A percentile compares a stretch with the other conserved stretches of the same genome.
phyloP scores from a whole-genome alignment of 805 yeast genomes.

The Ogataea dorogensis region DNA sequence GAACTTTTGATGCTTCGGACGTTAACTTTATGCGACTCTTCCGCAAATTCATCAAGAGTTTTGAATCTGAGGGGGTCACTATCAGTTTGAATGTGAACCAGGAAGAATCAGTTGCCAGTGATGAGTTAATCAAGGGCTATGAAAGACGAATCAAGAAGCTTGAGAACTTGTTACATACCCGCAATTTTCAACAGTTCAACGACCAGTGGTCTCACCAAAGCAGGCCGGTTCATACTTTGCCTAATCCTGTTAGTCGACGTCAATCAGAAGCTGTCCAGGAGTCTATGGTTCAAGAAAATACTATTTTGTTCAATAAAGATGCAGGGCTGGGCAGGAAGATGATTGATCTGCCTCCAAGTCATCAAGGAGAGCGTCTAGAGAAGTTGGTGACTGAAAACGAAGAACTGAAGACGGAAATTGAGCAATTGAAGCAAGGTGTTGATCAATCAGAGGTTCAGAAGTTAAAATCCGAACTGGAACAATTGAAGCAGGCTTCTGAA shows the following conservation, averaged over 20 bases:
- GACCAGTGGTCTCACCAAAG: conserved; percentile 33
- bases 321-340: conserved; percentile 24
- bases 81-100: conserved; percentile 36
- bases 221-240: conserved; percentile 6
- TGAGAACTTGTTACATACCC: conserved; percentile 75
- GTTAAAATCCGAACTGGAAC: conserved; percentile 18
- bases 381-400: conserved; percentile 26
- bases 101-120: conserved; percentile 22
- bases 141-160: conserved; percentile 71
- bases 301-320: conserved; percentile 21
- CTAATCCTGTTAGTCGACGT: conserved; percentile 9
- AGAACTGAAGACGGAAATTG: conserved; percentile 16
- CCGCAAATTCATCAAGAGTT: conserved; percentile 44
- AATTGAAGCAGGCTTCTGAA: conserved; percentile 12
- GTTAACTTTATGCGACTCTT: conserved; percentile 39
- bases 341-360: conserved; percentile 30
- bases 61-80: conserved; percentile 36
- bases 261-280: conserved; percentile 13
- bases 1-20: conserved; percentile 31
- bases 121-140: conserved; percentile 56
- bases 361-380: conserved; percentile 25
- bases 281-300: conserved; percentile 10
- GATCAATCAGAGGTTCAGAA: conserved; percentile 15
- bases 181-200: conserved; percentile 55
- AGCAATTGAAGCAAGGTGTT: conserved; percentile 15